Evolutionary conservation across 2,329 filamentous ascomycete species (phyloP).

Genomic region (Xylariaceae sp.): DNA sequence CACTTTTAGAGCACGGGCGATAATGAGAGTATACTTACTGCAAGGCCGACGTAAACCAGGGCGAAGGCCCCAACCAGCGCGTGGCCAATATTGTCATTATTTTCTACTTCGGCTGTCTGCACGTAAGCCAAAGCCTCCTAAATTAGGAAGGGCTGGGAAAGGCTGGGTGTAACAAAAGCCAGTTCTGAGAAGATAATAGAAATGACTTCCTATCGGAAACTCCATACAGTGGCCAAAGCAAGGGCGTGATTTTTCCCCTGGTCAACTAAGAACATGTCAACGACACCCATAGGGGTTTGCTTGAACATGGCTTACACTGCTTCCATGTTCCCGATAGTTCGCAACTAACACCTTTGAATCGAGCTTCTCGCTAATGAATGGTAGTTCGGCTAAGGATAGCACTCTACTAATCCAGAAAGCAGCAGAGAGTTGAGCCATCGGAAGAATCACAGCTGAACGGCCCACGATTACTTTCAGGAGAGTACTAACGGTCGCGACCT

Average conservation of each 20-base stretch:
- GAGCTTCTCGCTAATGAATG: conserved; percentile 20
- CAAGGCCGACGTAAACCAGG: conserved; percentile 20
- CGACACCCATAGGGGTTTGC: not conserved
- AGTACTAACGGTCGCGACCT: conserved; percentile 1
- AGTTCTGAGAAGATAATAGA: conserved; percentile 13
- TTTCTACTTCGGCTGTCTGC: not conserved
- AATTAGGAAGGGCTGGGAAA: conserved; percentile 21
- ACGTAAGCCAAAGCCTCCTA: conserved; percentile 12
- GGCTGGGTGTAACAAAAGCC: conserved; percentile 13
- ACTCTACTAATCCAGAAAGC: conserved; percentile 16
- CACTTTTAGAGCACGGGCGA: not conserved
- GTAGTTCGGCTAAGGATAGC: conserved; percentile 14
- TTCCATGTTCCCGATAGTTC: conserved; percentile 11
- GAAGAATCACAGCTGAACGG: conserved; percentile 17
- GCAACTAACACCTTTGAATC: conserved; percentile 6
- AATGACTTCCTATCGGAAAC: conserved; percentile 12
- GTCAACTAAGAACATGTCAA: conserved; percentile 12
- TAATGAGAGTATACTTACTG: not conserved
- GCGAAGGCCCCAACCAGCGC: conserved; percentile 19
- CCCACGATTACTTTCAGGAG: conserved; percentile 15
- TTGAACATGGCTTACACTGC: not conserved
- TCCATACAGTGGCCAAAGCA: conserved; percentile 10
- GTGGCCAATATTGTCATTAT: conserved; percentile 8
- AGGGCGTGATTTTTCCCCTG: conserved; percentile 10
- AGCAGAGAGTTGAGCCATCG: conserved; percentile 20